Base-by-base conservation (phyloP, 306 rosid species). In the Amphicarpaea edgeworthii region DNA sequence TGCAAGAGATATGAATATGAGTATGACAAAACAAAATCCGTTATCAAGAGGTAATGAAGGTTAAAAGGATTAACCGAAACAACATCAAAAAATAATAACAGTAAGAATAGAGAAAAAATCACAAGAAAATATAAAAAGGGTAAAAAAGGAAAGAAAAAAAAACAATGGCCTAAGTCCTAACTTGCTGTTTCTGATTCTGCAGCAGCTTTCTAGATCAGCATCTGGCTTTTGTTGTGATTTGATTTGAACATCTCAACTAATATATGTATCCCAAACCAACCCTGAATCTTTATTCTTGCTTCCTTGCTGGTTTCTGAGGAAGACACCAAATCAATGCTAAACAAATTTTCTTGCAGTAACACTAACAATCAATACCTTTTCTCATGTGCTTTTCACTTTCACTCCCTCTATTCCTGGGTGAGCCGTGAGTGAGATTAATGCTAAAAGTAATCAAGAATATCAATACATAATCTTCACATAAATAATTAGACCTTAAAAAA, bases 1-100 rank as follows among this genome's bases (percentile, higher is more conserved):
- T 85, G 68, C 82, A 34, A 57, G 53, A 80, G 82, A 82, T 63
- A 72, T n/a, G n/a, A n/a, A n/a, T n/a, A n/a, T n/a, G n/a, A n/a
- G n/a, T n/a, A n/a, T 38, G 51, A 23, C 78, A 81, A 75, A 81
- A 70, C 78, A 81, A 75, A 82, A 73, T 72, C 86, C 68, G 41
- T 66, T 68, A 72, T 26, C 40, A 66, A 55, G 46, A 34, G 24
- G 70, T 19, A 32, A 68, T 24, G 6, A 24, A 34, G 54, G 63
- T 38, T 77, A 34, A 40, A 73, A 53, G 51, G 50, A 61, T 40
- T 19, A 68, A 71, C 20, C 5, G 41, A 8, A 51, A 76, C 6
- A 72, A 70, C 45, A 6, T 23, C 15, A 21, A 26, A 60, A 61
- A 9, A 32, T 46, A 50, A 37, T 8, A 74, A 47, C 16, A 61